phyloP scores from a whole-genome alignment of 805 yeast genomes.

The Metschnikowia matae region DNA sequence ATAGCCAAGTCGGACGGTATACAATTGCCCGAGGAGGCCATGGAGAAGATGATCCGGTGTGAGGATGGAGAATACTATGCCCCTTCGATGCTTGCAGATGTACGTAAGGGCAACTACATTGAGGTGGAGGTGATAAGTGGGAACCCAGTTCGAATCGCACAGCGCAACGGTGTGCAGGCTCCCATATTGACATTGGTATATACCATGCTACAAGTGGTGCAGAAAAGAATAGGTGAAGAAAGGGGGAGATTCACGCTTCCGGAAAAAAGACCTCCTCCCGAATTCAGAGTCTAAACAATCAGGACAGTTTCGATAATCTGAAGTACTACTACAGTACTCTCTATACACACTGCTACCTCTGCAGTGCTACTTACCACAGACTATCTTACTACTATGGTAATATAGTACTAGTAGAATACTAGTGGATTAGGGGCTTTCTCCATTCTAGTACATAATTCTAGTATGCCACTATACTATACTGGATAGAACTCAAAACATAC shows the following conservation, averaged over 20 bases:
- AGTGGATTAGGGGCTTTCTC: no score
- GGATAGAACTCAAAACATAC: no score
- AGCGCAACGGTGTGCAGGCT: constrained; percentile 30
- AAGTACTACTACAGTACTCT: no score
- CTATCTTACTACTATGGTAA: no score
- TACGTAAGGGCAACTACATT: constrained; percentile 33
- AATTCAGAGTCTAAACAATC: no score
- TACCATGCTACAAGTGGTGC: constrained; percentile 20
- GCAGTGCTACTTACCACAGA: no score
- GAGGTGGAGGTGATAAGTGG: constrained; percentile 41
- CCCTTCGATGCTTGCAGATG: constrained; percentile 41
- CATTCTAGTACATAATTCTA: no score
- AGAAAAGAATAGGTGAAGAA: constrained; percentile 18
- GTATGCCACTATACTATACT: no score
- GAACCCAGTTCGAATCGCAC: constrained; percentile 37
- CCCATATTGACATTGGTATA: constrained; percentile 24
- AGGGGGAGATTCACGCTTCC: constrained; percentile 22
- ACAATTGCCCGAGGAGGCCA: constrained; percentile 17
- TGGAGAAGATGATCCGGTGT: constrained; percentile 21
- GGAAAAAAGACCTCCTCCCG: constrained; percentile 13
- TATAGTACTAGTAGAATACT: no score
- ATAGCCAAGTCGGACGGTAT: constrained; percentile 26
- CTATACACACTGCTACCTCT: no score
- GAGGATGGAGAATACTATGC: constrained; percentile 34
- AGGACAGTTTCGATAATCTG: no score